Base-by-base conservation (phyloP, 352 stramenopile species). In the Pythium brachiatum region DNA sequence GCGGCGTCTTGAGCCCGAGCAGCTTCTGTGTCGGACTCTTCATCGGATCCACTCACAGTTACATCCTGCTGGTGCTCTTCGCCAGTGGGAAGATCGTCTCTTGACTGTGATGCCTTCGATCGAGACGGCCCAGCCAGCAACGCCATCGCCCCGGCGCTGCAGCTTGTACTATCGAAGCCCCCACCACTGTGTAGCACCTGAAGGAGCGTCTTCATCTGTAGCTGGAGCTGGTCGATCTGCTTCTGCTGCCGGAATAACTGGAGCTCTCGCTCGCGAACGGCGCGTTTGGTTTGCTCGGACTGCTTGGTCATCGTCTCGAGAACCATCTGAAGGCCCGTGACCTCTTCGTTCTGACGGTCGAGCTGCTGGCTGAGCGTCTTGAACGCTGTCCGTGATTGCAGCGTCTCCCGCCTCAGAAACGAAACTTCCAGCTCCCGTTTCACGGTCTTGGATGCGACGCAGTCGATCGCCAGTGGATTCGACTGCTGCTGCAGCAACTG, bases 151-250 rank as follows among this genome's bases (percentile, higher is more conserved):
- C 23, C 48, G 38, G 20, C 29, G 9, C 6, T 32, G 36, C 15
- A 16, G 21, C 36, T 44, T 5, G 16, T 13, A 9, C 32, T 27
- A 16, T 20, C 29, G 16, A 26, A 18, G 9, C 29, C 44, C 12
- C 34, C 34, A 20, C 16, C 21, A 21, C 48, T 43, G 18, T 81
- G 74, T 12, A 86, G 41, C 3, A 81, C 46, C 31, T 79, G 73
- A 18, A 86, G 53, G 12, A 88, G 68, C 44, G 72, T 81, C 32
- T 79, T 70, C 68, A 91, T 77, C 51, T 90, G 79, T 2, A 75
- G 38, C 53, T 85, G 79, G 6, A 91, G 63, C 36, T 91, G 78
- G 7, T 88, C 65, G n/a, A 89, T 72, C 46, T 86, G 72, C 18
- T 20, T 34, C 29, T 76, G 48, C 63, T 75, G 54, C 9, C 32